Percentiles rank a stretch among this genome's conserved stretches.
Conservation (phyloP, 2,329 filamentous ascomycete species). For the Botrytis fabae region DNA sequence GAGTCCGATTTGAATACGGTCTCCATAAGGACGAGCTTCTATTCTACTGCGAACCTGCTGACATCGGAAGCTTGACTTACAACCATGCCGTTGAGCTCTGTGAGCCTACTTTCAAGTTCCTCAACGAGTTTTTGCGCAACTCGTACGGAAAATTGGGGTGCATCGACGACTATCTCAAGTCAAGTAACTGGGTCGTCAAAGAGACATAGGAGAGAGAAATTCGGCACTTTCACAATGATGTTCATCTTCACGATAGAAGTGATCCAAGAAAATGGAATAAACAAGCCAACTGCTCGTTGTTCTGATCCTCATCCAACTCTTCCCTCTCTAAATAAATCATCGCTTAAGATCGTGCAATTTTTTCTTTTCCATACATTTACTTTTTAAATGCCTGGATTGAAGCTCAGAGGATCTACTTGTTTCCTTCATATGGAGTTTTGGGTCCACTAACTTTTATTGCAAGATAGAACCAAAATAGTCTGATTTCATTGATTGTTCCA, state of each 20-base stretch:
- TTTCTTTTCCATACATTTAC: background rate
- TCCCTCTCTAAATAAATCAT: background rate
- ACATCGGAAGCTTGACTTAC: background rate
- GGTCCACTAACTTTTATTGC: background rate
- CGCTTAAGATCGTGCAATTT: background rate
- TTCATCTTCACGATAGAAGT: background rate
- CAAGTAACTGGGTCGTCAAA: background rate
- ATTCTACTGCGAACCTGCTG: background rate
- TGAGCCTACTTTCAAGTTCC: background rate
- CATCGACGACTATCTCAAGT: background rate
- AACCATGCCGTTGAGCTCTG: background rate
- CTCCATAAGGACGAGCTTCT: background rate
- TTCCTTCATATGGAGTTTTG: no score
- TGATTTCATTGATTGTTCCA: conserved; percentile 44
- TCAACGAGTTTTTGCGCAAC: background rate
- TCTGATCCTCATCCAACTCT: background rate
- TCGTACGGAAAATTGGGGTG: background rate
- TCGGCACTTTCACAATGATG: background rate
- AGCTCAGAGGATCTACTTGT: no score
- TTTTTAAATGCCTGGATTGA: background rate
- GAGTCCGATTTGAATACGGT: background rate
- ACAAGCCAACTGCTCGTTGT: background rate
- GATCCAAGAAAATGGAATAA: background rate
- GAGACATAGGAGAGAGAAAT: background rate
- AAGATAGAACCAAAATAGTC: conserved; percentile 36